A percentile compares a stretch with the other conserved stretches of the same genome.
Conservation (phyloP, 345 rosid genomes). For the Sisymbrium irio region DNA sequence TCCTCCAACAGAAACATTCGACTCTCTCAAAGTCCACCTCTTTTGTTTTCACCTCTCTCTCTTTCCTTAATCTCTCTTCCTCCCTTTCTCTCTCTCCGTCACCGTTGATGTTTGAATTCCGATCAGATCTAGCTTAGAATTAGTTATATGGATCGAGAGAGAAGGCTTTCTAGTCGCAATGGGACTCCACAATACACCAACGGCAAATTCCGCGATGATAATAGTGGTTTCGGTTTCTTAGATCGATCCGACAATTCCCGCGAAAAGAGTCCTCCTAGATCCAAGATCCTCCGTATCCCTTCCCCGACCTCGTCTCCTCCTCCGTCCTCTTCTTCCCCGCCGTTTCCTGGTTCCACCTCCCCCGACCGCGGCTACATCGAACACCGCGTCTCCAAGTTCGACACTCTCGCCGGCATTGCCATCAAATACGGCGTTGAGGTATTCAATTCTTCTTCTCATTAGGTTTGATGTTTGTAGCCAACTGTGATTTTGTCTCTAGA, state of each 20-base stretch:
- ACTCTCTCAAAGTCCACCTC: conserved; percentile 30
- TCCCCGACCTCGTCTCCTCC: conserved; percentile 40
- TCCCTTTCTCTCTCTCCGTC: neutral
- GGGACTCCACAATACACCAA: conserved; percentile 32
- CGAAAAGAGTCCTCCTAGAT: conserved; percentile 35
- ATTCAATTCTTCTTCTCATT: neutral
- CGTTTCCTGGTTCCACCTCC: conserved; percentile 22
- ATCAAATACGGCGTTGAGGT: conserved; percentile 96
- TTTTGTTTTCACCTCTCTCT: neutral
- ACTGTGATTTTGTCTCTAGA: neutral
- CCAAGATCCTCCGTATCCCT: conserved; percentile 29
- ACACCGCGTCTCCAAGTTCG: conserved; percentile 71
- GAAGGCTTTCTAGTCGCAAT: conserved; percentile 29
- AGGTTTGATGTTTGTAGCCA: neutral
- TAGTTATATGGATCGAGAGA: conserved; percentile 50
- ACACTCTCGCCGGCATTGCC: conserved; percentile 93
- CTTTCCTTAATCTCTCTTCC: neutral
- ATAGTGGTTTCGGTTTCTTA: conserved; percentile 27
- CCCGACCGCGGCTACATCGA: conserved; percentile 47
- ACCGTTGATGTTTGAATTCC: conserved; percentile 5
- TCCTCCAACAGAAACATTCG: neutral
- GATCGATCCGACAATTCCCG: conserved; percentile 36
- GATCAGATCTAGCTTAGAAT: conserved; percentile 34
- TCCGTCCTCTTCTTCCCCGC: conserved; percentile 27
- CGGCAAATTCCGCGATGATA: conserved; percentile 36